Evolutionary conservation across 495 filamentous ascomycete species (phyloP), one percentile per base, ranked within the genome.

Genomic region (Penicillium arizonense): DNA sequence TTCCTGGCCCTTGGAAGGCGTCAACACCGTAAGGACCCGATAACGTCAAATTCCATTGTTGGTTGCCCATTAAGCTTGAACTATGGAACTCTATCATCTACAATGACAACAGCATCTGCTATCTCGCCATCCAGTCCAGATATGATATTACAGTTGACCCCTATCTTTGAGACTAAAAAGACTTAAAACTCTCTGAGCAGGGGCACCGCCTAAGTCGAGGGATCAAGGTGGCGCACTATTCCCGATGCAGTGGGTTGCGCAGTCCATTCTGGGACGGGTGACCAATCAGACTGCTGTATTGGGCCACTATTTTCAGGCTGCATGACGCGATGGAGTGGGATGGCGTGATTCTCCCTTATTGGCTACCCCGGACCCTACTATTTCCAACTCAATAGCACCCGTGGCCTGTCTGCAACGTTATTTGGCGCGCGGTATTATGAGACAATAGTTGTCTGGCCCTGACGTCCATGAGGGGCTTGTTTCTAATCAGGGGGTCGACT

Each of bases 241-340:
- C 71, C 57, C 10, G 5, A 66, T 61, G 44, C 52, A 61, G 55
- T 38, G 38, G 41, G 52, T 52, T 62, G 65, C 57, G 59, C 69
- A 66, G 63, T 45, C 55, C 56, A 65, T 58, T 58, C 45, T 56
- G 58, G 55, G 63, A 44, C 36, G 21, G 30, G 26, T 18, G 10
- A 13, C 69, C 65, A 71, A 72, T 70, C 50, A 71, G 30, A 12
- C 34, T n/a, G 28, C 20, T 28, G 34, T 44, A 38, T 56, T 47
- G 28, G 43, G 51, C 62, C 62, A 70, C 69, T 71, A 72, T 68
- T 63, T 62, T 50, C 62, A 63, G 55, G 44, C 26, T 69, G 65
- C 69, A 71, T 74, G 68, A 74, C 68, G 71, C 65, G 62, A 72
- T 65, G 56, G 33, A 60, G 50, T 47, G 40, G 47, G 55, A 62